Evolutionary conservation across 2,329 filamentous ascomycete genomes (phyloP).

Genomic region (Albophoma yamanashiensis): DNA sequence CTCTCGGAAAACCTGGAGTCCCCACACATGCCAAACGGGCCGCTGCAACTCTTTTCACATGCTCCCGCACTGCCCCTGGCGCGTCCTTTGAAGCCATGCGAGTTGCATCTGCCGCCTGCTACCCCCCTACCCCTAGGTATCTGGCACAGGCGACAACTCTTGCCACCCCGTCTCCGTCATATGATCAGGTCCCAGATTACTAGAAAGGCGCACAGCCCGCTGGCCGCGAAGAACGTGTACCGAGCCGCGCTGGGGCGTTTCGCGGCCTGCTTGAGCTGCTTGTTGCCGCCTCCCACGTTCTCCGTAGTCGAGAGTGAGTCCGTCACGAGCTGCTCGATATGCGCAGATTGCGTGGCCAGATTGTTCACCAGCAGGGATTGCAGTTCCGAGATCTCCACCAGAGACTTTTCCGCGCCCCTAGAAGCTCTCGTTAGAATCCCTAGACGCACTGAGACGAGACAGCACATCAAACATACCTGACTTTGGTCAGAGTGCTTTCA

Average conservation of each 20-base stretch:
- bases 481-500: slow-evolving; percentile 87
- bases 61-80: not conserved
- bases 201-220: slow-evolving; percentile 62
- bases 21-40: slow-evolving; percentile 2
- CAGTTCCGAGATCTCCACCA: slow-evolving; percentile 85
- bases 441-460: too few relatives aligned
- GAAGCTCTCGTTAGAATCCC: slow-evolving; percentile 3
- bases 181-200: slow-evolving; percentile 69
- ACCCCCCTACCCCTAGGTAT: not conserved
- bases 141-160: not conserved
- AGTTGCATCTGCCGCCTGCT: not conserved
- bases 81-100: not conserved
- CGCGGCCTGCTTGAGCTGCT: slow-evolving; percentile 76
- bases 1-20: slow-evolving; percentile 1
- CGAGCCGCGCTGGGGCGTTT: slow-evolving; percentile 62
- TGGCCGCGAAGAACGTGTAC: slow-evolving; percentile 72
- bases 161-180: slow-evolving; percentile 11
- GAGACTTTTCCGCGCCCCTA: slow-evolving; percentile 79
- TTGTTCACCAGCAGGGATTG: slow-evolving; percentile 84
- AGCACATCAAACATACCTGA: slow-evolving; percentile 56
- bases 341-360: slow-evolving; percentile 72
- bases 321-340: slow-evolving; percentile 78
- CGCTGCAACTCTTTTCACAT: not conserved
- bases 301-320: slow-evolving; percentile 75
- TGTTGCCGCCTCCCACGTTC: slow-evolving; percentile 84